Evolutionary conservation across 139 green algal species (phyloP), one percentile per base, ranked within the genome.

Genomic region (Micractinium sp.): DNA sequence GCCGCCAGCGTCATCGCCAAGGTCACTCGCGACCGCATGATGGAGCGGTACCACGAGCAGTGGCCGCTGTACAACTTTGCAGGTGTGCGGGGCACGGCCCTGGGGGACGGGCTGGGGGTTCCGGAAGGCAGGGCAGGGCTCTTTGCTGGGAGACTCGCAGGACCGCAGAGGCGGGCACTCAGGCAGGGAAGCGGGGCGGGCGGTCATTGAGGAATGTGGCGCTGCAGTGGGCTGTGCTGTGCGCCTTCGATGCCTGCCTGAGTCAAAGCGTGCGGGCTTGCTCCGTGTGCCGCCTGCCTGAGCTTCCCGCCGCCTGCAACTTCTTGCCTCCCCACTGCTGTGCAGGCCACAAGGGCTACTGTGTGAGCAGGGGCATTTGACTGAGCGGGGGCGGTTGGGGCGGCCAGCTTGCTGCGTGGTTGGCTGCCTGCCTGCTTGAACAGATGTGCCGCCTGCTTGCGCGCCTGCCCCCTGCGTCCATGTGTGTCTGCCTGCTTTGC

Each of bases 1-100:
- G 97, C 97, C 12, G 97, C 97, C 15, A 96, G 91, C 74, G 93
- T 99, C 39, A 93, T 99, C 23, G 97, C 97, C 22, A 99, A 99
- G 93, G 97, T 96, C 31, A 98, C 95, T 13, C 89, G 97, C 18
- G 97, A 99, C 87, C 88, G 96, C 18, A 93, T 99, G 36, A 99
- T 99, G 97, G 33, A 93, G 33, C 35, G 94, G 87, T 94, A 95
- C 20, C 91, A 99, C 84, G 36, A 84, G 84, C 80, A 93, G 85
- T 96, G 94, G 86, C 96, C 96, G 19, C 69, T 90, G 82, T 98
- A 97, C 84, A 92, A 90, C 84, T 97, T 98, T 92, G 93, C 77
- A 20, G 83, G 83, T 87, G 81, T 20, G 81, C 35, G 33, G 16
- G 47, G 47, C 47, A 56, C 5, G 47, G 27, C 18, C 7, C 53